Conservation (phyloP, 2,329 filamentous ascomycete species). For the Alternaria sp. region DNA sequence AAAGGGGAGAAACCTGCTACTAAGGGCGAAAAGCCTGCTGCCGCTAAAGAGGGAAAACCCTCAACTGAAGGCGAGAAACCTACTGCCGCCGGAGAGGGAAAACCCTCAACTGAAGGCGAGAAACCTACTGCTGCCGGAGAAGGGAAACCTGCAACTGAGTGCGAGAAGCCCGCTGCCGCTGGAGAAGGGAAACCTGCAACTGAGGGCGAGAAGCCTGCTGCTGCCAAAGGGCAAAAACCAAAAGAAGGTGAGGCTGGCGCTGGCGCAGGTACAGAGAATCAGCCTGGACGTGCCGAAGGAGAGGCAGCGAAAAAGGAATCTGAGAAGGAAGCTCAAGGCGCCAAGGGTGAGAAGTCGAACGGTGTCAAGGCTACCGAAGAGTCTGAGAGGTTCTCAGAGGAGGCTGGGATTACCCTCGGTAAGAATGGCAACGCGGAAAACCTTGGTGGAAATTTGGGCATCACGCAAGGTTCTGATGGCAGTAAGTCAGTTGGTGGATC, state of each 20-base stretch:
- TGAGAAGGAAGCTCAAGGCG: slow-evolving; percentile 29
- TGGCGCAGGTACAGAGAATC: slow-evolving; percentile 31
- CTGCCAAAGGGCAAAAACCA: slow-evolving; percentile 12
- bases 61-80: slow-evolving; percentile 13
- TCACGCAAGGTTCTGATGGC: slow-evolving; percentile 46
- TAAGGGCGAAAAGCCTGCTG: slow-evolving; percentile 11
- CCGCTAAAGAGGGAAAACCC: no score
- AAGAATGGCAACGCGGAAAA: slow-evolving; percentile 38
- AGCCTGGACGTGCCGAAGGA: slow-evolving; percentile 29
- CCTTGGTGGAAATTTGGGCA: slow-evolving; percentile 45
- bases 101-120: neutral
- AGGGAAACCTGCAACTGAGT: slow-evolving; percentile 12
- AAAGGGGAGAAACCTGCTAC: neutral
- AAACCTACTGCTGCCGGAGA: slow-evolving; percentile 9
- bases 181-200: slow-evolving; percentile 6
- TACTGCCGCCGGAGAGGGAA: slow-evolving; percentile 8
- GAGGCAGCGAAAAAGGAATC: slow-evolving; percentile 28
- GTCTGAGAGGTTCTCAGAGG: slow-evolving; percentile 43
- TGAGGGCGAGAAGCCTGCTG: slow-evolving; percentile 17
- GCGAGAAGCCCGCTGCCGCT: slow-evolving; percentile 7
- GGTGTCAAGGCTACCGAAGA: slow-evolving; percentile 43
- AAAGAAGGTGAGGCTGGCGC: slow-evolving; percentile 11
- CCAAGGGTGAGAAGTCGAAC: slow-evolving; percentile 29
- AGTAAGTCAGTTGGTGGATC: slow-evolving; percentile 42
- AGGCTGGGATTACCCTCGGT: slow-evolving; percentile 39